Evolutionary conservation across 1,284 basidiomycete species (phyloP).

Genomic region (Trametes pubescens): DNA sequence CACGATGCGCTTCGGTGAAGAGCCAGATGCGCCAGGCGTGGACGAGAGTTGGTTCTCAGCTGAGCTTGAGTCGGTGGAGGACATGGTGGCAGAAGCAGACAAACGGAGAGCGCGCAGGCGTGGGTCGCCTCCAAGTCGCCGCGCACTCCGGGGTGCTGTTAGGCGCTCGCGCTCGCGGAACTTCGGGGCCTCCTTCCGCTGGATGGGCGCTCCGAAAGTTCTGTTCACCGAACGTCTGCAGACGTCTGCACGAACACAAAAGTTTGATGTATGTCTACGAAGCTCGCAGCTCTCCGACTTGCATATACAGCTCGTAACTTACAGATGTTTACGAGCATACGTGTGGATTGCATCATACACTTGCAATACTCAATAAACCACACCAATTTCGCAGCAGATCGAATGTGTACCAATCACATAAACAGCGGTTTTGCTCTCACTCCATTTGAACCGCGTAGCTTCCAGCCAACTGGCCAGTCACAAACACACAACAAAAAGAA

Average conservation of each 20-base stretch:
- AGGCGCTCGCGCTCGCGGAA: neutral
- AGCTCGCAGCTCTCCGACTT: too few species aligned
- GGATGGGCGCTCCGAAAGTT: conserved; percentile 16
- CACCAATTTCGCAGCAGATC: too few species aligned
- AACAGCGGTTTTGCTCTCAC: neutral
- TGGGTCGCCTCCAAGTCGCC: neutral
- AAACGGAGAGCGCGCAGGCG: neutral
- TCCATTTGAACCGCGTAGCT: conserved; percentile 30
- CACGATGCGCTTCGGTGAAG: conserved; percentile 40
- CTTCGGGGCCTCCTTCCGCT: neutral
- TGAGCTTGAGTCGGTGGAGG: conserved; percentile 5
- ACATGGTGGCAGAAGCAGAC: conserved; percentile 11
- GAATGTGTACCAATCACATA: neutral
- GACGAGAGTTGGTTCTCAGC: neutral
- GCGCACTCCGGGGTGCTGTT: neutral
- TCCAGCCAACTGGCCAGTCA: conserved; percentile 24
- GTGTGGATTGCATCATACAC: too few species aligned
- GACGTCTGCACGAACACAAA: too few species aligned
- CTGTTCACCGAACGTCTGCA: neutral
- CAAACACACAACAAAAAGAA: conserved; percentile 29
- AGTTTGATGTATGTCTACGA: too few species aligned
- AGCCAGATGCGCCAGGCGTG: conserved; percentile 9
- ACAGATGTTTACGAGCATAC: too few species aligned
- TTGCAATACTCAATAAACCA: too few species aligned
- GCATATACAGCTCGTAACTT: too few species aligned